Base-by-base conservation (phyloP, 1,284 basidiomycete species). In the Lentinus polychrous region DNA sequence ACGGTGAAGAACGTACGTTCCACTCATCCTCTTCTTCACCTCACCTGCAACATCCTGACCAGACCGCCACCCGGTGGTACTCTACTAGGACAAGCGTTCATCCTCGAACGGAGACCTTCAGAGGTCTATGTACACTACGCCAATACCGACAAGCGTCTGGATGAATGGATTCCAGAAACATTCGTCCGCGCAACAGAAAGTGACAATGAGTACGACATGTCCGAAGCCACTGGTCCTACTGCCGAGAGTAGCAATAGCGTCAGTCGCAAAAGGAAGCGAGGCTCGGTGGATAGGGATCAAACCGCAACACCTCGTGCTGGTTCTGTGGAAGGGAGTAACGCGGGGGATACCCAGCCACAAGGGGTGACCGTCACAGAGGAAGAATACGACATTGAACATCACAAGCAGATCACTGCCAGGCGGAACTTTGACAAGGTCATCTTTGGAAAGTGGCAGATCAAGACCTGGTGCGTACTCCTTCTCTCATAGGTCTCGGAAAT, bases 351-450 rank as follows among this genome's bases (percentile, higher is more conserved):
- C 8, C 33, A 17, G 15, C 33, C 55, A 20, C 46, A 46, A 34
- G 48, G 46, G 34, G 51, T 41, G 22, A 51, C 52, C 32, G 69
- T 81, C 67, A 76, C 76, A n/a, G 81, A 83, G 60, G 82, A 86
- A 55, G 84, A 84, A 54, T 78, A 73, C 57, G 81, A 84, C 55
- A 68, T 83, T 20, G 69, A 79, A 52, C 79, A 80, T 49, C 81
- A 83, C 59, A 79, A 78, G 62, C 74, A 79, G 63, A 75, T 82
- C 52, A 79, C 76, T 32, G 74, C 79, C n/a, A 76, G 79, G 57
- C 72, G 84, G 51, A 90, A 90, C 61, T 87, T 89, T 59, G 86
- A 88, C 55, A 78, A 76, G 57, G 84, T 91, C 53, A 75, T 77
- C 60, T 88, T 89, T 65, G 83, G 83, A 40, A 68, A 76, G 18